A percentile compares a stretch with the other conserved stretches of the same genome.
phyloP scores from a whole-genome alignment of 2,329 filamentous ascomycete genomes.

The Orbilia oligospora region DNA sequence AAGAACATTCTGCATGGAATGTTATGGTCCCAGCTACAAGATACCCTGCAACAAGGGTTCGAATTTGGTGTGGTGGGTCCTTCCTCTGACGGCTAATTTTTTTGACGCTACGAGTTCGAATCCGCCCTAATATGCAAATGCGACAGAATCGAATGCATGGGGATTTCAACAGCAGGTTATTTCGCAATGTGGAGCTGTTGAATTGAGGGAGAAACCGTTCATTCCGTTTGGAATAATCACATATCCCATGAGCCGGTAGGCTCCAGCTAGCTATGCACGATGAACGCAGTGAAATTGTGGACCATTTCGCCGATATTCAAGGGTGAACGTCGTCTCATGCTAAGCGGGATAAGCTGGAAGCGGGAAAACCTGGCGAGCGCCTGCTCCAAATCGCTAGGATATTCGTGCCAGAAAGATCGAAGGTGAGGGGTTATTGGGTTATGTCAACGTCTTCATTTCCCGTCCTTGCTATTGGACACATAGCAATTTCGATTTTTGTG shows the following conservation, averaged over 20 bases:
- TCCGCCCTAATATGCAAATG: conserved; percentile 14
- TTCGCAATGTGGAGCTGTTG: conserved; percentile 14
- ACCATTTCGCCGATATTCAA: conserved; percentile 27
- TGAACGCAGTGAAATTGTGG: conserved; percentile 18
- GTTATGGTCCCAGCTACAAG: conserved; percentile 33
- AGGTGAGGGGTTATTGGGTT: conserved; percentile 25
- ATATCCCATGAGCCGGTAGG: no score
- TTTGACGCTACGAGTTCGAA: conserved; percentile 44
- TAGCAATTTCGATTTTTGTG: conserved; percentile 5
- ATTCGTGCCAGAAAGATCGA: background rate
- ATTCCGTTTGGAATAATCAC: conserved; percentile 24
- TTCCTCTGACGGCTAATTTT: conserved; percentile 37
- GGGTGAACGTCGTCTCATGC: conserved; percentile 9
- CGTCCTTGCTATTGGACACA: conserved; percentile 3
- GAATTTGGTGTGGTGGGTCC: conserved; percentile 55
- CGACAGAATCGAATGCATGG: conserved; percentile 11
- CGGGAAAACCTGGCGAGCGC: conserved; percentile 40
- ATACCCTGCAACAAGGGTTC: conserved; percentile 31
- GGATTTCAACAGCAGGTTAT: conserved; percentile 20
- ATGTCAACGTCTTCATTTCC: conserved; percentile 18
- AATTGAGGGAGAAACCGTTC: background rate
- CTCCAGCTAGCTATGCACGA: background rate
- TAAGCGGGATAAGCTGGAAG: conserved; percentile 38
- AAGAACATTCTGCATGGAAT: conserved; percentile 41
- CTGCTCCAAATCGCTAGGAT: conserved; percentile 4